A percentile compares a stretch with the other conserved stretches of the same genome.
Evolutionary conservation across 805 yeast species (phyloP).

Genomic region (Sporopachydermia lactativora): DNA sequence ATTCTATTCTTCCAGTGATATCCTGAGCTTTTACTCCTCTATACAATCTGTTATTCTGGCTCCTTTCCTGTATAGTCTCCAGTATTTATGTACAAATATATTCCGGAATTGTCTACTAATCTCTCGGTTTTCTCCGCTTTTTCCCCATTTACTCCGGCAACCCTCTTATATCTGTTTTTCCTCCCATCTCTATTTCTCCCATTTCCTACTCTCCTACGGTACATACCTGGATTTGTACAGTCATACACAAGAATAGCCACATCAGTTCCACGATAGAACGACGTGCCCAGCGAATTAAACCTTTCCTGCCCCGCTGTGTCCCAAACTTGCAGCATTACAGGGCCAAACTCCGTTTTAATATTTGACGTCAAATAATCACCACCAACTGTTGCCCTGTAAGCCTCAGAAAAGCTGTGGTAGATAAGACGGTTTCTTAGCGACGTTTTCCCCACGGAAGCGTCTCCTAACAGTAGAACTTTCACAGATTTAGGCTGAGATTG

Average conservation of each 20-base stretch:
- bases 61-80: no score
- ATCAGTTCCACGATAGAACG: slow-evolving; percentile 44
- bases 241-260: slow-evolving; percentile 41
- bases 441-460: slow-evolving; percentile 47
- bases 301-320: slow-evolving; percentile 98
- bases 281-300: slow-evolving; percentile 64
- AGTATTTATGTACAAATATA: no score
- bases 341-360: slow-evolving; percentile 8
- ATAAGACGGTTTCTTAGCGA: slow-evolving; percentile 40
- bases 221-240: slow-evolving; percentile 35
- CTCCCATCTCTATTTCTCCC: no score
- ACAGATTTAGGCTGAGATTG: slow-evolving; percentile 9
- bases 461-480: slow-evolving; percentile 43
- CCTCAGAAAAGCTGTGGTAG: slow-evolving; percentile 39
- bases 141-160: no score
- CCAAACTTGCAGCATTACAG: slow-evolving; percentile 44
- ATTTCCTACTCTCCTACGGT: no score
- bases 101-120: no score
- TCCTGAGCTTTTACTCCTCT: not conserved
- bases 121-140: no score
- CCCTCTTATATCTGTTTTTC: no score
- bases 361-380: slow-evolving; percentile 40
- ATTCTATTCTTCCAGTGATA: no score
- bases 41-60: no score
- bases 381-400: slow-evolving; percentile 45